Evolutionary conservation across 2,329 filamentous ascomycete genomes (phyloP), one percentile per base, ranked within the genome.

Genomic region (Aureobasidium sp.): DNA sequence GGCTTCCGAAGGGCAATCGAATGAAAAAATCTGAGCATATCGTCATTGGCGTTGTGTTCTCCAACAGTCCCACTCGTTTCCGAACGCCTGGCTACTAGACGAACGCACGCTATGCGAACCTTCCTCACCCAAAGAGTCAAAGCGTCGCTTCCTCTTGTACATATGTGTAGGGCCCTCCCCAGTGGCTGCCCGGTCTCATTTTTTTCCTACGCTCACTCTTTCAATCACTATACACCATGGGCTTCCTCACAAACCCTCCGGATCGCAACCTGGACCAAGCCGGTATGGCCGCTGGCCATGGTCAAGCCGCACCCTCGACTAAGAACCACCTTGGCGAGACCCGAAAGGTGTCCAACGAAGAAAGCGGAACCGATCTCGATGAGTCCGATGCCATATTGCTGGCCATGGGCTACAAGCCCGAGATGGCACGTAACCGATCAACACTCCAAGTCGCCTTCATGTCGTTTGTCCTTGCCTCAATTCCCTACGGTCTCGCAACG

Each of bases 401-500:
- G 67, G 82, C 81, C 63, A 78, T 88, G 68, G 86, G 86, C 64
- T 88, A 89, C 78, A 84, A 83, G 72, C 79, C 85, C 61, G 85
- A 89, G 74, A 74, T 89, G 63, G 74, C 79, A 53, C 83, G 86
- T 63, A 87, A 81, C 69, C 81, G 86, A 61, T 88, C 86, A 48
- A 88, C 86, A 1, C 78, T 84, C 66, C 85, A 88, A 73, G 86
- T 88, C 59, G 85, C 85, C 67, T 88, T 88, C 79, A 89, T 88
- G 86, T 87, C 85, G 64, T 90, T 90, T 70, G 87, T 90, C 67
- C 82, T 90, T 60, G 87, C 87, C 52, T 87, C 87, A 2, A 88
- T 90, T 64, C 87, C 87, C 10, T 90, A 89, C 73, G 87, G 87
- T 68, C 79, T 90, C 42, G 82, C 86, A 48, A 90, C 87, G 1